A percentile compares a stretch with the other conserved stretches of the same genome.
Evolutionary conservation across 306 rosid genomes (phyloP).

Genomic region (Rosa rugosa): DNA sequence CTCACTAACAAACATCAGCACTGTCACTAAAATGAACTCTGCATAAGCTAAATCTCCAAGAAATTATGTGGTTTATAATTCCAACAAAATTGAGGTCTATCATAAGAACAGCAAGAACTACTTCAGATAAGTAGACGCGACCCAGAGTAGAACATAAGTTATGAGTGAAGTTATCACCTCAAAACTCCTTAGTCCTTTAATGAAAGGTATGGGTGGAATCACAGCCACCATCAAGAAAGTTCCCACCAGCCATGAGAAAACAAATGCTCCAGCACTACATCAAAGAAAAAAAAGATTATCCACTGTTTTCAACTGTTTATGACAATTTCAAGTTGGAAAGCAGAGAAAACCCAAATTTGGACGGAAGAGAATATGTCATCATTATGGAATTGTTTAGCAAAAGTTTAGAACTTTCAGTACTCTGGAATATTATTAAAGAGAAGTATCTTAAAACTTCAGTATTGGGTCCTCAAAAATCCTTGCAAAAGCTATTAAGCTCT

Average conservation of each 20-base stretch:
- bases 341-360: not conserved
- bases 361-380: not conserved
- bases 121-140: constrained; percentile 86
- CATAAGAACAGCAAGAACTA: constrained; percentile 26
- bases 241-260: constrained; percentile 87
- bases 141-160: constrained; percentile 74
- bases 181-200: constrained; percentile 82
- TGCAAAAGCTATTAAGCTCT: not conserved
- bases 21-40: not conserved
- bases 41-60: constrained; percentile 20
- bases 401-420: not conserved
- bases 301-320: not conserved
- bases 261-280: constrained; percentile 84
- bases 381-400: not conserved
- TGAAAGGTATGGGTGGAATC: constrained; percentile 70
- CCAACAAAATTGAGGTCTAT: constrained; percentile 46
- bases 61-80: constrained; percentile 16
- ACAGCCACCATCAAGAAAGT: constrained; percentile 97
- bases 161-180: constrained; percentile 83
- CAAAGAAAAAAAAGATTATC: constrained; percentile 26
- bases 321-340: not conserved
- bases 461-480: not conserved
- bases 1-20: constrained; percentile 14
- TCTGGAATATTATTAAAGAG: not conserved
- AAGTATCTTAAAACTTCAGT: not conserved